Conservation (phyloP, 2,329 filamentous ascomycete genomes). For the Drechslerella coelobrocha region DNA sequence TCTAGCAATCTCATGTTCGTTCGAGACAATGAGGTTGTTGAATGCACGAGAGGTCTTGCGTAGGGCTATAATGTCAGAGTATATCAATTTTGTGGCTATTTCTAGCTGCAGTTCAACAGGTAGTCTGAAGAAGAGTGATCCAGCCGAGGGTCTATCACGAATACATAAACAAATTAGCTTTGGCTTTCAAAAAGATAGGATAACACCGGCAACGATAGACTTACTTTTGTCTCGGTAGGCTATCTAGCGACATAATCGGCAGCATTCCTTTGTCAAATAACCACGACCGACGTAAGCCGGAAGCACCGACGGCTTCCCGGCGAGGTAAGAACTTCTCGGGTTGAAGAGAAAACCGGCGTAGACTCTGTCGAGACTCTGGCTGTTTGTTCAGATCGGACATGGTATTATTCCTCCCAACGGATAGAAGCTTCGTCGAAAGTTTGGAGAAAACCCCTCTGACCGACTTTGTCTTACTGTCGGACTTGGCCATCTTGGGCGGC, state of each 20-base stretch:
- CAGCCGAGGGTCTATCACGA: conserved; percentile 18
- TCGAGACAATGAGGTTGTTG: conserved; percentile 27
- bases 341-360: conserved; percentile 15
- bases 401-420: conserved; percentile 10
- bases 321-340: conserved; percentile 4
- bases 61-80: conserved; percentile 43
- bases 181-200: no score
- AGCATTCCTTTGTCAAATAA: conserved; percentile 35
- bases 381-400: conserved; percentile 1
- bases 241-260: conserved; percentile 4
- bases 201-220: neutral
- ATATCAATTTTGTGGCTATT: conserved; percentile 42
- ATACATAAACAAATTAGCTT: neutral
- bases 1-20: conserved; percentile 43
- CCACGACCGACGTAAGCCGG: conserved; percentile 41
- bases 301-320: conserved; percentile 23
- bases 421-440: conserved; percentile 24
- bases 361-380: conserved; percentile 3
- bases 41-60: conserved; percentile 39
- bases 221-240: conserved; percentile 23
- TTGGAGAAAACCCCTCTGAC: conserved; percentile 29
- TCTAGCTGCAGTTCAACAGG: conserved; percentile 45
- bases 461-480: neutral
- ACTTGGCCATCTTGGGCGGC: conserved; percentile 15
- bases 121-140: conserved; percentile 30